Base-by-base conservation (phyloP, 164 flowering plant genomes). In the Cinnamomum chago region DNA sequence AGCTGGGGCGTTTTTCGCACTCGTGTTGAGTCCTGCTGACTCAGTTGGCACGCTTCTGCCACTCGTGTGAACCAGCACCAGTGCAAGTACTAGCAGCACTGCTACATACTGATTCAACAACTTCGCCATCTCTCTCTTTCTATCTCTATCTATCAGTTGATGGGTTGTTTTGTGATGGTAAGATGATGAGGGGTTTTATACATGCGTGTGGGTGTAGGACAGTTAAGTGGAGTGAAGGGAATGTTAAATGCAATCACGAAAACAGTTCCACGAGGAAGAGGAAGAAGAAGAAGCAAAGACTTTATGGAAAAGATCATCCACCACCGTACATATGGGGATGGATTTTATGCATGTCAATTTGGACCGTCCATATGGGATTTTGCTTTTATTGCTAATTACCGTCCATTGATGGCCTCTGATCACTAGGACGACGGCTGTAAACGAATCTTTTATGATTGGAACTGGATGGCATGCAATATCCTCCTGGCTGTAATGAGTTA, bases 51-150 rank as follows among this genome's bases (percentile, higher is more conserved):
- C 69, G 20, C 7, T 66, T 40, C 69, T 66, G 27, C 35, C 69
- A 66, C 47, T 30, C 20, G 47, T 66, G 40, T 28, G 69, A 12
- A 58, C 74, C 5, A 60, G 20, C 35, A 30, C 58, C 5, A 72
- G 47, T 30, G 69, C 69, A 5, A 70, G 20, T 17, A 70, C 58
- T 5, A 68, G 50, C 27, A 67, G 23, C 12, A 66, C 3, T 14
- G 67, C 22, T n/a, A 74, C 60, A 17, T 20, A 67, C 60, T 5
- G 10, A 9, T 40, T 9, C 47, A 40, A 55, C 65, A 27, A n/a
- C 76, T 40, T 74, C 33, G 64, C 76, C 76, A 74, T 66, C 70
- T 55, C 62, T 74, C 76, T 74, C 70, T 55, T 64, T 70, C 68
- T 66, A 33, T 66, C 68, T 62, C 66, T 64, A 14, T 58, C 25